Base-by-base conservation (phyloP, 176 grass and related monocot genomes). In the Cymbopogon citratus region DNA sequence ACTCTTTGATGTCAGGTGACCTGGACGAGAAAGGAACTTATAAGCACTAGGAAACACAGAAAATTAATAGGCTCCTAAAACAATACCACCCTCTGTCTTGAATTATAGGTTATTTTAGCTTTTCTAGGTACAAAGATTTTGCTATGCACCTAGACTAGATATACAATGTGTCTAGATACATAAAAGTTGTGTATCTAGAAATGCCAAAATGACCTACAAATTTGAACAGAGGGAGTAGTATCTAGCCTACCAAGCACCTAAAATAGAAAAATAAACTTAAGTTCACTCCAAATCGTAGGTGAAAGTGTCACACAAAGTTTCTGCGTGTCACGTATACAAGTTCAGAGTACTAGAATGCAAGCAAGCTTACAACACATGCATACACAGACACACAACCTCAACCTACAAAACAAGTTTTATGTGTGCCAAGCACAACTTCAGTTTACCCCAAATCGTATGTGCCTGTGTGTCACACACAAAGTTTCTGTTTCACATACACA, bases 1-100 rank as follows among this genome's bases (percentile, higher is more conserved):
- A 7, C 93, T 96, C 83, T 90, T 96, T 63, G 93, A 87, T 68
- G 93, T 96, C 71, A 96, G 84, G 77, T 96, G 93, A 68, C 93
- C 93, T 96, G 87, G 2, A 81, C 5, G 52, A 81, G 25, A 80
- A 71, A 73, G 45, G 24, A 62, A 74, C 19, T 56, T 52, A 60
- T 74, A 75, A 86, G 57, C 5, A 70, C 33, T 35, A 48, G 46
- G 18, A 66, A 80, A 68, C 48, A 87, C 12, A 60, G 51, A 29
- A 72, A 83, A 38, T 62, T 27, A 61, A 39, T 60, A 61, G 27
- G 12, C 21, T 78, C 15, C 27, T 69, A 35, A 16, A 45, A 84
- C 11, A 82, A 85, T 24, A 56, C 7, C 8, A n/a, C 7, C 52
- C 52, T 51, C 48, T 3, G 1, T 56, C 21, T 23, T 3, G 3